Evolutionary conservation across 768 basidiomycete species (phyloP).

Genomic region (Panellus pusillus): DNA sequence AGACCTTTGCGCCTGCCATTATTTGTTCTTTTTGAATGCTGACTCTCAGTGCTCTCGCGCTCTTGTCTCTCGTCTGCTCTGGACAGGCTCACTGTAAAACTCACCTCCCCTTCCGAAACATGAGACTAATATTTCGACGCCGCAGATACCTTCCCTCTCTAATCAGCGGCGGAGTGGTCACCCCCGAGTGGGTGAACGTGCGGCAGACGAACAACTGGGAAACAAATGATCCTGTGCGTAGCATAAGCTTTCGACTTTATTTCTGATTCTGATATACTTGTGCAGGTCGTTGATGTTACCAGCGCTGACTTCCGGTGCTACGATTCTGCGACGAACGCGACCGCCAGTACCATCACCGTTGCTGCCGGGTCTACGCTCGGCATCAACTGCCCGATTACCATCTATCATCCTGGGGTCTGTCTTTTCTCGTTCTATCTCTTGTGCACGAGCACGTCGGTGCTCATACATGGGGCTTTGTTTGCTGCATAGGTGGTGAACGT

Average conservation of each 20-base stretch:
- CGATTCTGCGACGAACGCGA: constrained; percentile 25
- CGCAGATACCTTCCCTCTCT: constrained; percentile 23
- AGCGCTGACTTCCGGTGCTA: constrained; percentile 32
- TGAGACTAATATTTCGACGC: no score
- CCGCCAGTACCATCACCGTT: constrained; percentile 31
- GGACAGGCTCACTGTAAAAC: no score
- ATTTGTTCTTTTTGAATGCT: no score
- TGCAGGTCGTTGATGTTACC: constrained; percentile 29
- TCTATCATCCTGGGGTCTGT: constrained; percentile 36
- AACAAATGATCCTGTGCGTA: constrained; percentile 16
- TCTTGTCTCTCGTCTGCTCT: no score
- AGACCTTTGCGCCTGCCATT: no score
- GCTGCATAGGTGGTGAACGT: not conserved
- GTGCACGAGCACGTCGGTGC: no score
- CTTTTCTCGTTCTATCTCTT: no score
- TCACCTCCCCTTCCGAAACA: no score
- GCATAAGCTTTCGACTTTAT: not conserved
- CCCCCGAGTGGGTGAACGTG: constrained; percentile 21
- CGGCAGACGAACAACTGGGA: constrained; percentile 23
- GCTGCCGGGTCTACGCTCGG: constrained; percentile 34
- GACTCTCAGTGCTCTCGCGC: no score
- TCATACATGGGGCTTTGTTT: no score
- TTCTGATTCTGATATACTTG: not conserved
- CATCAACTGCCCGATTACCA: constrained; percentile 31
- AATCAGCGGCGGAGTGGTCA: constrained; percentile 17